Conservation (phyloP, 73 alveolate species). For the Strombidium stylifer region DNA sequence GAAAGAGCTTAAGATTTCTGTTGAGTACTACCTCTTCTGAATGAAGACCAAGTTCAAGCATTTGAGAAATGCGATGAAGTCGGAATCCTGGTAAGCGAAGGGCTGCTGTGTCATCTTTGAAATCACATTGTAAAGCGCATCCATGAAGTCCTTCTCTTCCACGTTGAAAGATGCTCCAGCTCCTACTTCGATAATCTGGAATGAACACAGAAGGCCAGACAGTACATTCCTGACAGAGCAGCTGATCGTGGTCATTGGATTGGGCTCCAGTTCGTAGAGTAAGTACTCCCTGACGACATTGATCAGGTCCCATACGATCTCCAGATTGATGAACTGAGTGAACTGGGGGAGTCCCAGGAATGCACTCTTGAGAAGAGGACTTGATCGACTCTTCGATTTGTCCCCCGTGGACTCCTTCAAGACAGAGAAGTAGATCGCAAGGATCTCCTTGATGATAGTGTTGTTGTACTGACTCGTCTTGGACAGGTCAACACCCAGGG, state of each 20-base stretch:
- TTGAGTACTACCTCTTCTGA: conserved; percentile 37
- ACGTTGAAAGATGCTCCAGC: conserved; percentile 55
- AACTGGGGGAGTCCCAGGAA: conserved; percentile 54
- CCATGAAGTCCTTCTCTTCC: conserved; percentile 56
- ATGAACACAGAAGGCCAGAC: conserved; percentile 44
- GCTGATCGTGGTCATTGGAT: neutral
- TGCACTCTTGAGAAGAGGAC: conserved; percentile 43
- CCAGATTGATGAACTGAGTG: conserved; percentile 38
- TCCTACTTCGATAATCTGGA: conserved; percentile 50
- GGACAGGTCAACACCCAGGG: conserved; percentile 47
- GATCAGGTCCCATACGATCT: conserved; percentile 53
- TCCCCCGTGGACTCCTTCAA: no score
- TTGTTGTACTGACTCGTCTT: conserved; percentile 26
- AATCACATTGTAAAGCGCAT: conserved; percentile 23
- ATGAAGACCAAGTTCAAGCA: conserved; percentile 37
- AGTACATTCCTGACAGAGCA: conserved; percentile 28
- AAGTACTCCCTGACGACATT: conserved; percentile 44
- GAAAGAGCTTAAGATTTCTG: conserved; percentile 39
- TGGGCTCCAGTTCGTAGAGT: neutral
- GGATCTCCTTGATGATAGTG: conserved; percentile 44
- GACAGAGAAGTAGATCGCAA: conserved; percentile 46
- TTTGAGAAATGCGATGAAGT: conserved; percentile 37
- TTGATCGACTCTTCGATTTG: conserved; percentile 30
- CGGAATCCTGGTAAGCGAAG: conserved; percentile 4
- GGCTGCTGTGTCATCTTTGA: conserved; percentile 8